A percentile compares a stretch with the other conserved stretches of the same genome.
Conservation (phyloP, 1,284 basidiomycete genomes). For the Ustilago sp. region DNA sequence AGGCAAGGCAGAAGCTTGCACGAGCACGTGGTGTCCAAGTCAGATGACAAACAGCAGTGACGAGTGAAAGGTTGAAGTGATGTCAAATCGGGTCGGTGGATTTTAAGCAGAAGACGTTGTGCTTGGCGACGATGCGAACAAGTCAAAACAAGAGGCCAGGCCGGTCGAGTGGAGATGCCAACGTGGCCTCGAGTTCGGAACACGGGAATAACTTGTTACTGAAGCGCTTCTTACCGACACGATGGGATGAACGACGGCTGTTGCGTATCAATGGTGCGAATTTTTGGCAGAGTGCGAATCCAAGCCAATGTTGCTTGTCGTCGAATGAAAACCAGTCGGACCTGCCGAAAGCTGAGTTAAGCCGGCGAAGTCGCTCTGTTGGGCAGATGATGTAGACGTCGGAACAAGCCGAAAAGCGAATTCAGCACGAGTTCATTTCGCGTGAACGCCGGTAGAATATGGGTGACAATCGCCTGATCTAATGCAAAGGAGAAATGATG, state of each 20-base stretch:
- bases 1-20: background rate
- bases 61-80: background rate
- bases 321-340: background rate
- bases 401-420: conserved; percentile 11
- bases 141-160: background rate
- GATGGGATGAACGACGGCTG: conserved; percentile 1
- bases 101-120: background rate
- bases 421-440: conserved; percentile 32
- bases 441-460: background rate
- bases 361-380: background rate
- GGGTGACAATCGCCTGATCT: conserved; percentile 9
- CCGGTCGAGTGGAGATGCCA: background rate
- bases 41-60: background rate
- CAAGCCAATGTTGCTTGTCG: background rate
- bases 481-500: conserved; percentile 8
- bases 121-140: background rate
- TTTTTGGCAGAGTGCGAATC: background rate
- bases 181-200: background rate
- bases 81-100: background rate
- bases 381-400: background rate
- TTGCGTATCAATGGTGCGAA: conserved; percentile 1
- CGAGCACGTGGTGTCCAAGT: background rate
- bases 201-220: background rate
- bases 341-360: background rate
- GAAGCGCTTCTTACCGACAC: background rate